phyloP scores from a whole-genome alignment of 345 rosid genomes.

The Rhizophora apiculata region DNA sequence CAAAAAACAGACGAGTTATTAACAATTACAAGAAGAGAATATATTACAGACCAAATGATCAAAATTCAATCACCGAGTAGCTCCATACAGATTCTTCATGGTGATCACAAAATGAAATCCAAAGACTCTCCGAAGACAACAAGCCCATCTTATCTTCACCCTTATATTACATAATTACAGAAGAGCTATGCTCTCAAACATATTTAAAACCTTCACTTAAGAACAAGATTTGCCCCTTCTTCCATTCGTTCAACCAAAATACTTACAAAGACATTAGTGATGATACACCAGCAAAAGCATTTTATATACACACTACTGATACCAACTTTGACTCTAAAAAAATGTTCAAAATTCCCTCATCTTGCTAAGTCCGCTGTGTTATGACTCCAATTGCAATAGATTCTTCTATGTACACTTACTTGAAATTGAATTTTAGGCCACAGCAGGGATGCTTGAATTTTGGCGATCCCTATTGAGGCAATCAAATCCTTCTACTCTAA shows the following conservation, averaged over 20 bases:
- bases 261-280: slow-evolving; percentile 39
- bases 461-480: slow-evolving; percentile 95
- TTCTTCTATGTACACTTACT: slow-evolving; percentile 65
- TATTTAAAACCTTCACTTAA: slow-evolving; percentile 14
- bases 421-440: slow-evolving; percentile 63
- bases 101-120: slow-evolving; percentile 24
- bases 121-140: slow-evolving; percentile 12
- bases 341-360: slow-evolving; percentile 36
- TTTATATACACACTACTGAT: slow-evolving; percentile 32
- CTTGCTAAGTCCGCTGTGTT: slow-evolving; percentile 34
- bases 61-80: slow-evolving; percentile 32
- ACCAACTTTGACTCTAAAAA: slow-evolving; percentile 24
- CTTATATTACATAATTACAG: slow-evolving; percentile 28
- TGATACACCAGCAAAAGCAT: slow-evolving; percentile 28
- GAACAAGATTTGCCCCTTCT: slow-evolving; percentile 18
- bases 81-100: slow-evolving; percentile 34
- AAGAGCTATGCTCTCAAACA: slow-evolving; percentile 28
- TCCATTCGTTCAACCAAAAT: slow-evolving; percentile 31
- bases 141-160: slow-evolving; percentile 19
- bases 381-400: slow-evolving; percentile 28
- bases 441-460: slow-evolving; percentile 93
- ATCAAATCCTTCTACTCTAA: slow-evolving; percentile 99
- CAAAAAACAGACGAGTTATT: background rate
- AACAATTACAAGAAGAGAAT: slow-evolving; percentile 24
- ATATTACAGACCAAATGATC: slow-evolving; percentile 25